phyloP scores from a whole-genome alignment of 306 rosid species.

The Betula pendula region DNA sequence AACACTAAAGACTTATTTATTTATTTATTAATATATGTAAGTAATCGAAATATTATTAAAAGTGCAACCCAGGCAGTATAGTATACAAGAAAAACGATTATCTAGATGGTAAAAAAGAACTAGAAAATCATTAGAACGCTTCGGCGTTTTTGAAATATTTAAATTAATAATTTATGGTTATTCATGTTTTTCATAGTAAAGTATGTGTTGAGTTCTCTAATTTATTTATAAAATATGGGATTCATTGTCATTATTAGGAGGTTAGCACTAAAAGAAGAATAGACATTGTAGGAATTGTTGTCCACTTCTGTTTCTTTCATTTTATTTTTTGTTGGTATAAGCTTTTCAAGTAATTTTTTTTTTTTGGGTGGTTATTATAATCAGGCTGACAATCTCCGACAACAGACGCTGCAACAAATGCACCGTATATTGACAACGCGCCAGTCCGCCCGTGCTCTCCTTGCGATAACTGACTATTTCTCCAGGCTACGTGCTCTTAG shows the following conservation, averaged over 20 bases:
- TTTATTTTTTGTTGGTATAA: neutral
- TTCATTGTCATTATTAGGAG: too few species aligned
- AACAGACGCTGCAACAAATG: constrained; percentile 96
- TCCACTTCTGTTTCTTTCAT: neutral
- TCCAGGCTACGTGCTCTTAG: constrained; percentile 92
- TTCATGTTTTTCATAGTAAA: neutral
- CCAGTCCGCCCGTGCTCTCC: constrained; percentile 95
- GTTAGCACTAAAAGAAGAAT: too few species aligned
- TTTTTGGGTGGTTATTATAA: constrained; percentile 14
- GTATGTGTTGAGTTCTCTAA: neutral
- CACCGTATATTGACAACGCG: constrained; percentile 90
- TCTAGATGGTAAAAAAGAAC: too few species aligned
- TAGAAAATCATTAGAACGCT: too few species aligned
- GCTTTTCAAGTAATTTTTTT: constrained; percentile 8
- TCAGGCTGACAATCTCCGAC: constrained; percentile 97
- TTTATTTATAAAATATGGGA: neutral
- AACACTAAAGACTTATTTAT: too few species aligned
- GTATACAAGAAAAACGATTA: too few species aligned
- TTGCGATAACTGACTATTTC: constrained; percentile 86
- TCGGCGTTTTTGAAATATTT: neutral
- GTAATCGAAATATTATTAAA: too few species aligned
- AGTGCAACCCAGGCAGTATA: too few species aligned
- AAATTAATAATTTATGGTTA: neutral
- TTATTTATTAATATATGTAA: too few species aligned
- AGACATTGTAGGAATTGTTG: too few species aligned